A percentile compares a stretch with the other conserved stretches of the same genome.
Conservation (phyloP, 768 basidiomycete genomes). For the Termitomyces sp. region DNA sequence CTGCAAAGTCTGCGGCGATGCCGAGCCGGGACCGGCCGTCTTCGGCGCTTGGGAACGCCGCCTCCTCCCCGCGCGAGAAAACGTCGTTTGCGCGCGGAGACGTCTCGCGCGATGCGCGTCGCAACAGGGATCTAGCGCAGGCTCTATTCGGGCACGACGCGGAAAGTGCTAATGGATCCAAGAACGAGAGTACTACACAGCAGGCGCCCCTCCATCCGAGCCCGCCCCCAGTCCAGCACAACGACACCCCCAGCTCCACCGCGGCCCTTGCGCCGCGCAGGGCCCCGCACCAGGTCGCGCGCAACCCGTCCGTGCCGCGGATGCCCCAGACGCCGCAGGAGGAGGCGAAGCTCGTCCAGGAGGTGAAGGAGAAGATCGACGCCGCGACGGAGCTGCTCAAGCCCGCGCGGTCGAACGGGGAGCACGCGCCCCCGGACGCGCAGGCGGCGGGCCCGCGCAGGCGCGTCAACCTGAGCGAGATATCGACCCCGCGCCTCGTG, state of each 20-base stretch:
- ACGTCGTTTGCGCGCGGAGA: conserved; percentile 23
- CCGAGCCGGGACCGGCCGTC: conserved; percentile 20
- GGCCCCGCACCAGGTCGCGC: conserved; percentile 30
- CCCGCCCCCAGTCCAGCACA: conserved; percentile 5
- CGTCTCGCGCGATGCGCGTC: conserved; percentile 47
- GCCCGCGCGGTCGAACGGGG: conserved; percentile 33
- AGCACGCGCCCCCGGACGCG: conserved; percentile 29
- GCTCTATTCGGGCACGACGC: conserved; percentile 58
- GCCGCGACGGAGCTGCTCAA: conserved; percentile 61
- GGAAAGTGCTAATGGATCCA: conserved; percentile 10
- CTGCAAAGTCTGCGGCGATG: conserved; percentile 27
- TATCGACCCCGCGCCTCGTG: conserved; percentile 60
- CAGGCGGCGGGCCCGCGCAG: conserved; percentile 42
- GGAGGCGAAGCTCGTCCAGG: conserved; percentile 50
- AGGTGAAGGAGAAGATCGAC: conserved; percentile 64
- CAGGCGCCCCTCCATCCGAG: no score
- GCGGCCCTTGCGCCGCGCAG: conserved; percentile 15
- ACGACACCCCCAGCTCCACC: conserved; percentile 19
- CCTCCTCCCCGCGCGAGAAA: conserved; percentile 7
- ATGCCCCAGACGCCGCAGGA: conserved; percentile 40
- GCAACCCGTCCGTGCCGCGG: conserved; percentile 38
- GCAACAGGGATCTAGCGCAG: conserved; percentile 72
- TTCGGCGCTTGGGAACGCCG: conserved; percentile 16
- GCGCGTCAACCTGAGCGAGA: conserved; percentile 57
- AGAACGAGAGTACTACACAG: no score